phyloP scores from a whole-genome alignment of 106 monocot genomes.

The Narthecium ossifragum region DNA sequence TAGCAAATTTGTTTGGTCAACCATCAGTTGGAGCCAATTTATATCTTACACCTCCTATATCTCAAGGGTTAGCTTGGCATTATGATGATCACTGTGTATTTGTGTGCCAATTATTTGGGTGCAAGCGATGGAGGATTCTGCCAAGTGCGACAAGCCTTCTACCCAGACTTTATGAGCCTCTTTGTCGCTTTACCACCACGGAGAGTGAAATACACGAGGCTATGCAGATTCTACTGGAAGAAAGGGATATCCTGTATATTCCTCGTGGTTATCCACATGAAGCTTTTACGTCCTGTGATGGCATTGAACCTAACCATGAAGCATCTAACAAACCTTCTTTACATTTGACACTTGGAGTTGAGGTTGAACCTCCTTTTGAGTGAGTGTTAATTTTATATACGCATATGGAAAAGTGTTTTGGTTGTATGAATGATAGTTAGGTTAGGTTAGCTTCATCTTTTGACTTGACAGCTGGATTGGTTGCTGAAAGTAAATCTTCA shows the following conservation, averaged over 20 bases:
- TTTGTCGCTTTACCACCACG: slow-evolving; percentile 5
- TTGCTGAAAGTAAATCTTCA: too few relatives aligned
- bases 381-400: slow-evolving; percentile 28
- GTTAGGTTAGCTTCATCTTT: too few relatives aligned
- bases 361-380: slow-evolving; percentile 93
- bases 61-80: slow-evolving; percentile 76
- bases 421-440: too few relatives aligned
- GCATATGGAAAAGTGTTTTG: too few relatives aligned
- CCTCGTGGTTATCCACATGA: slow-evolving; percentile 86
- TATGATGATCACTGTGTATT: slow-evolving; percentile 95
- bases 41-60: slow-evolving; percentile 69
- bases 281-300: slow-evolving; percentile 47
- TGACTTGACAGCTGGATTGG: too few relatives aligned
- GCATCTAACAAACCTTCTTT: slow-evolving; percentile 33
- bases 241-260: slow-evolving; percentile 82
- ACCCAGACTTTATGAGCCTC: slow-evolving; percentile 68
- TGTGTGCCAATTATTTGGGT: slow-evolving; percentile 72
- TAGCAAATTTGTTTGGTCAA: slow-evolving; percentile 71
- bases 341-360: slow-evolving; percentile 88
- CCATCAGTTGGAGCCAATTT: slow-evolving; percentile 87
- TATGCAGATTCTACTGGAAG: slow-evolving; percentile 27
- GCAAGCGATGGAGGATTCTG: slow-evolving; percentile 54
- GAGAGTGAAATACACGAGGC: slow-evolving; percentile 12
- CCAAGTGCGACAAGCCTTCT: slow-evolving; percentile 22
- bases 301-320: slow-evolving; percentile 6